phyloP scores from a whole-genome alignment of 2,329 filamentous ascomycete genomes.

The Monilinia laxa region DNA sequence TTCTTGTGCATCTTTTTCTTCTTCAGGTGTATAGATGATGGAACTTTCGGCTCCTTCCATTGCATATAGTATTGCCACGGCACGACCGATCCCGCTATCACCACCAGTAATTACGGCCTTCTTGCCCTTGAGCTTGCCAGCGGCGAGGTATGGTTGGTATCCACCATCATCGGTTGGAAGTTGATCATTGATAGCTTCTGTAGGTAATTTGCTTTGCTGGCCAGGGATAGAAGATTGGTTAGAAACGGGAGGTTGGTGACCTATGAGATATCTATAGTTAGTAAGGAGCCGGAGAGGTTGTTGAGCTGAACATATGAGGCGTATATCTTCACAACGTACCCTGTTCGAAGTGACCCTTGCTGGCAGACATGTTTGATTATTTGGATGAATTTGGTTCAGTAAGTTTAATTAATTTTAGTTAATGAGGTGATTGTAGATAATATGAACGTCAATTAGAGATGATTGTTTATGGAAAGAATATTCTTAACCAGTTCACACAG shows the following conservation, averaged over 20 bases:
- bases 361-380: slow-evolving; percentile 36
- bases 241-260: slow-evolving; percentile 51
- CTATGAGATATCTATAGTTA: slow-evolving; percentile 36
- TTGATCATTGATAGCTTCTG: slow-evolving; percentile 49
- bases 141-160: slow-evolving; percentile 69
- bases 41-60: slow-evolving; percentile 75
- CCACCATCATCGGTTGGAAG: slow-evolving; percentile 67
- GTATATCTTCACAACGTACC: slow-evolving; percentile 33
- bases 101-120: slow-evolving; percentile 79
- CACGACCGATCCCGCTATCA: slow-evolving; percentile 75
- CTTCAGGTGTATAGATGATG: slow-evolving; percentile 72
- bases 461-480: slow-evolving; percentile 29
- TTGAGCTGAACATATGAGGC: neutral
- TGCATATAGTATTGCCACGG: slow-evolving; percentile 73
- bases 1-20: slow-evolving; percentile 73
- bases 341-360: slow-evolving; percentile 40
- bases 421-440: neutral
- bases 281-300: neutral
- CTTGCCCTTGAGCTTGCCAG: slow-evolving; percentile 72
- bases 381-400: slow-evolving; percentile 27
- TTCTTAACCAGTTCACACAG: slow-evolving; percentile 34
- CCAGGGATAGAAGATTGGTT: slow-evolving; percentile 53
- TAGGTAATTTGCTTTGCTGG: slow-evolving; percentile 51
- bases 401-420: neutral
- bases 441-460: neutral